Evolutionary conservation across 2,329 filamentous ascomycete species (phyloP).

Genomic region (Penicillium corylophilum): DNA sequence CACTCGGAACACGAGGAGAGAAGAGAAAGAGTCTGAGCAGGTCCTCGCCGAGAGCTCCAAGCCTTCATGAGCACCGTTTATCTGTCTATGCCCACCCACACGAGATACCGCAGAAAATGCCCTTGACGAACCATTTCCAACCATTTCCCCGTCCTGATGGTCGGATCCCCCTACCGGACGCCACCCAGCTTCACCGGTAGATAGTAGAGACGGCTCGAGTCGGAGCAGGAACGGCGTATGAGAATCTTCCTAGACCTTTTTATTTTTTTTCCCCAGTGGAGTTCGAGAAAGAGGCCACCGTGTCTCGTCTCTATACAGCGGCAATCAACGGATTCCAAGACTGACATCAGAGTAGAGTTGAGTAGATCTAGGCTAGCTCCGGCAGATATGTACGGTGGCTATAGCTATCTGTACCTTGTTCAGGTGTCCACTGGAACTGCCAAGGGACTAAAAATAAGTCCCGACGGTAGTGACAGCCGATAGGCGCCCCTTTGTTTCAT

Average conservation of each 20-base stretch:
- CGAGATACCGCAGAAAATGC: conserved; percentile 40
- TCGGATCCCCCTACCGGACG: not conserved
- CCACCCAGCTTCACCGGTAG: not conserved
- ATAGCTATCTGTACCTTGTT: not conserved
- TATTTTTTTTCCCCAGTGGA: conserved; percentile 10
- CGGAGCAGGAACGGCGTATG: not conserved
- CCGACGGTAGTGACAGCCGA: too few relatives aligned
- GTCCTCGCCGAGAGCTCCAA: conserved; percentile 16
- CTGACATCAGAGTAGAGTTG: not conserved
- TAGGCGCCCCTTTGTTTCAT: too few relatives aligned
- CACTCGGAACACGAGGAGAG: conserved; percentile 6
- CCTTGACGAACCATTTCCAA: conserved; percentile 32
- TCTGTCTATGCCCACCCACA: conserved; percentile 34
- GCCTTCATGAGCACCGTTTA: conserved; percentile 23
- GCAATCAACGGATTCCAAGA: not conserved
- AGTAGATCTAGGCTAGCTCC: not conserved
- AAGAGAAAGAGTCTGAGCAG: conserved; percentile 1
- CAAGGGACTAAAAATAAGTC: not conserved
- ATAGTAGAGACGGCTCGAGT: not conserved
- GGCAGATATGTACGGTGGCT: not conserved
- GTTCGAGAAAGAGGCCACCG: conserved; percentile 16
- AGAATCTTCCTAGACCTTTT: conserved; percentile 13
- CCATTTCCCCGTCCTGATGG: conserved; percentile 10
- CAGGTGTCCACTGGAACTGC: not conserved
- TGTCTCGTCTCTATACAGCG: not conserved